phyloP scores from a whole-genome alignment of 441 rosid species.

The Mallotus repandus region DNA sequence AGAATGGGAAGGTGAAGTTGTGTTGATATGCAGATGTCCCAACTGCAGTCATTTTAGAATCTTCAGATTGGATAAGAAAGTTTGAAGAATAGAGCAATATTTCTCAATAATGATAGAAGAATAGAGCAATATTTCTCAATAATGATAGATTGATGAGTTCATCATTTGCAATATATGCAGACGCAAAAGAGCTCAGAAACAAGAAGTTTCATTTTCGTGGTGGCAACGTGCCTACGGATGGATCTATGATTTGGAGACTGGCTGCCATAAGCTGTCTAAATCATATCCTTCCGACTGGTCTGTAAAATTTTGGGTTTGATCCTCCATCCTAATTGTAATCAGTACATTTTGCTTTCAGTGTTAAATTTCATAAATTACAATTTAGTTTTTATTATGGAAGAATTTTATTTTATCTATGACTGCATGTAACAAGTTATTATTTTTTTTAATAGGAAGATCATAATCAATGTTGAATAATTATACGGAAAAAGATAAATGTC shows the following conservation, averaged over 20 bases:
- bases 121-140: conserved; percentile 10
- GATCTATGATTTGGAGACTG: background rate
- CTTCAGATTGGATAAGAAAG: background rate
- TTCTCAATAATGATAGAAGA: too few relatives aligned
- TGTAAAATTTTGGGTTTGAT: background rate
- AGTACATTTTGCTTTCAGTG: too few relatives aligned
- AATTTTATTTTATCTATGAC: too few relatives aligned
- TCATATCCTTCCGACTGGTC: background rate
- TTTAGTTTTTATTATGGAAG: too few relatives aligned
- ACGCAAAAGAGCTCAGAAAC: background rate
- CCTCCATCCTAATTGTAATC: background rate
- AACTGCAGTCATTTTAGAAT: background rate
- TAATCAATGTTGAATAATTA: too few relatives aligned
- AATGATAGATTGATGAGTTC: background rate
- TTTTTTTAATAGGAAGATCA: too few relatives aligned
- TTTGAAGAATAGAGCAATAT: too few relatives aligned
- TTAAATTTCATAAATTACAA: too few relatives aligned
- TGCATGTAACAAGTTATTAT: too few relatives aligned
- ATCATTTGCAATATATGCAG: background rate
- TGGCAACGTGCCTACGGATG: background rate
- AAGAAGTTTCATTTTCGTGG: background rate
- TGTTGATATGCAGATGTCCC: background rate
- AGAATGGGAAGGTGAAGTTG: background rate
- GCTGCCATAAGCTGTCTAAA: background rate
- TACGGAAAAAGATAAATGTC: too few relatives aligned